Evolutionary conservation across 192 early-diverging fungal species (phyloP).

Genomic region (Blastocladiella britannica): DNA sequence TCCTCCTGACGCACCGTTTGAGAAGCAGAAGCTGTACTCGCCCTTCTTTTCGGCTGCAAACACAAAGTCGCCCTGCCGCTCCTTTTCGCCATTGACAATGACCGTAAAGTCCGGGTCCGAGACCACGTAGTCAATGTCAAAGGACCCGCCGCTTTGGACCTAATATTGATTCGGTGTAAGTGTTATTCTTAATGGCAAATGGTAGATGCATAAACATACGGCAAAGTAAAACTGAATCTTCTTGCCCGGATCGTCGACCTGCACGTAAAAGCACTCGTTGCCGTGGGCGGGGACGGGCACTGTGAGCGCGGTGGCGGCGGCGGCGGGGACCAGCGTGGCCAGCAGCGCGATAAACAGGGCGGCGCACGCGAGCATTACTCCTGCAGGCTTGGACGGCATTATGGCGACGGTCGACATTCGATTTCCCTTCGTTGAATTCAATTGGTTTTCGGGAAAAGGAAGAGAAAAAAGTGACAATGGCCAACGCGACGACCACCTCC

Average conservation of each 20-base stretch:
- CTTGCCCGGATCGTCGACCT: conserved; percentile 53
- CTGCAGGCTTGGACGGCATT: no score
- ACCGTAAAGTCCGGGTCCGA: conserved; percentile 44
- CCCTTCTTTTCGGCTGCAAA: conserved; percentile 67
- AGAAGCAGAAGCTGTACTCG: conserved; percentile 94
- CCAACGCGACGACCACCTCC: background rate
- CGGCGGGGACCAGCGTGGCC: conserved; percentile 10
- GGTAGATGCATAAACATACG: conserved; percentile 37
- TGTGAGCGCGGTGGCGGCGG: conserved; percentile 46
- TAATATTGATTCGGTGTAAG: conserved; percentile 16
- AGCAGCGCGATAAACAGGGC: conserved; percentile 20
- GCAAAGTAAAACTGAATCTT: conserved; percentile 96
- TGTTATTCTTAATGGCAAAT: no score
- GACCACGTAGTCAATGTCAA: conserved; percentile 90
- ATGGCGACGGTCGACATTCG: no score
- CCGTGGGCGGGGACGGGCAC: conserved; percentile 77
- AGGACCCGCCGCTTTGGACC: conserved; percentile 91
- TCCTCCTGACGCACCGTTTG: conserved; percentile 54
- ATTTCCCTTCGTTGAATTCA: no score
- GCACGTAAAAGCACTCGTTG: conserved; percentile 75
- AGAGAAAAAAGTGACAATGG: background rate
- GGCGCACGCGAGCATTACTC: no score
- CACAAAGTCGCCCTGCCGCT: conserved; percentile 88
- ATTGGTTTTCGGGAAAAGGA: no score
- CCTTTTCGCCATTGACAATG: conserved; percentile 57